A percentile compares a stretch with the other conserved stretches of the same genome.
Evolutionary conservation across 2,329 filamentous ascomycete genomes (phyloP).

Genomic region (Trichoderma sp.): DNA sequence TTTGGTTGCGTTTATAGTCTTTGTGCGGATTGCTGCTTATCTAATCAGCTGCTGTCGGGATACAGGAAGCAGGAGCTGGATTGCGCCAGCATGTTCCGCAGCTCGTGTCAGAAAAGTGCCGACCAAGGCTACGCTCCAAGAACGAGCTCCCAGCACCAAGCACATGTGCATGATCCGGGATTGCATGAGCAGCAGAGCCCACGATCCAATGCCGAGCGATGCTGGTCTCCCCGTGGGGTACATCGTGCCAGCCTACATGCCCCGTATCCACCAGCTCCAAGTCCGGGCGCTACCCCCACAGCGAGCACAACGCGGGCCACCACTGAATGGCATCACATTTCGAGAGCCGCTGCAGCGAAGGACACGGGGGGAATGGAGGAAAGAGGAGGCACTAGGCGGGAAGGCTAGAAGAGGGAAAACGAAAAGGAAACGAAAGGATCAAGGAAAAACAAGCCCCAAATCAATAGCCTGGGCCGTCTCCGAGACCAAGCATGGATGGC

Average conservation of each 20-base stretch:
- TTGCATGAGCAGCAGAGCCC: neutral
- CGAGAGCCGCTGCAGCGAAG: neutral
- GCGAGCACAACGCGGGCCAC: neutral
- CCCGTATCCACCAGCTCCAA: conserved; percentile 9
- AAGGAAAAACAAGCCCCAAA: neutral
- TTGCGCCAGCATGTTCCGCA: neutral
- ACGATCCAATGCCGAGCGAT: conserved; percentile 7
- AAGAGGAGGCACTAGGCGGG: neutral
- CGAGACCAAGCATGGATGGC: neutral
- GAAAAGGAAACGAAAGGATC: neutral
- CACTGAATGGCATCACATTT: neutral
- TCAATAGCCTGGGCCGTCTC: neutral
- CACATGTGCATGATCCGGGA: conserved; percentile 5
- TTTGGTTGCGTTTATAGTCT: neutral
- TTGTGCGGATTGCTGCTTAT: neutral
- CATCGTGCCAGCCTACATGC: neutral
- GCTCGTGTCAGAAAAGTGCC: neutral
- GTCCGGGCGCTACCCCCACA: conserved; percentile 7
- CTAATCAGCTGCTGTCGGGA: neutral
- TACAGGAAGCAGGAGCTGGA: neutral
- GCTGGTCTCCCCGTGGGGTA: conserved; percentile 20
- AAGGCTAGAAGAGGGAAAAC: neutral
- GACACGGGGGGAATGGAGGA: neutral
- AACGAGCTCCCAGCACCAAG: neutral
- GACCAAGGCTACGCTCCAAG: neutral